Evolutionary conservation across 768 basidiomycete species (phyloP).

Genomic region (Podaxis sp.): DNA sequence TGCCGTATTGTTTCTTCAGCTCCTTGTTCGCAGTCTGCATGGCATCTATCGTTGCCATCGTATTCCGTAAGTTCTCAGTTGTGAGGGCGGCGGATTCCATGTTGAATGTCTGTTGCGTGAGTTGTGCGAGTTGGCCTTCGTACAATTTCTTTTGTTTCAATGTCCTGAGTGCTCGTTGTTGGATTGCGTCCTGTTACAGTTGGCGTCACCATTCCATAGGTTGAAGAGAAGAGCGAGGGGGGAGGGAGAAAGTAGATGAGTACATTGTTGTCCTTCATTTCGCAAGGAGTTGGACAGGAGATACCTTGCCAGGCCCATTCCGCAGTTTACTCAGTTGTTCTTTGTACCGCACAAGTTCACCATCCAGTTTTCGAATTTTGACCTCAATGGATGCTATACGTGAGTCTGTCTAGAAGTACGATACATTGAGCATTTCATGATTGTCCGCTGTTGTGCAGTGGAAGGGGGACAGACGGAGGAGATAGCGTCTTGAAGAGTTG

Average conservation of each 20-base stretch:
- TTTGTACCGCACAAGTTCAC: constrained; percentile 86
- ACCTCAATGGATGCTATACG: constrained; percentile 89
- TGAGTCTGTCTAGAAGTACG: constrained; percentile 67
- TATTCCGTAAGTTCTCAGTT: constrained; percentile 97
- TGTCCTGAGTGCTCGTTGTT: constrained; percentile 89
- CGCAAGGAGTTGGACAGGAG: not conserved
- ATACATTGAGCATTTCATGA: not conserved
- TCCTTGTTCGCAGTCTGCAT: constrained; percentile 97
- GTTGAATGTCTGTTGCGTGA: constrained; percentile 95
- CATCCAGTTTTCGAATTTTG: constrained; percentile 95
- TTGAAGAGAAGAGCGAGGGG: not conserved
- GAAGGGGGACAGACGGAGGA: constrained; percentile 51
- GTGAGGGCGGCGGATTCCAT: constrained; percentile 95
- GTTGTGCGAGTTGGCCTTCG: constrained; percentile 85
- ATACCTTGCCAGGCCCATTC: constrained; percentile 92
- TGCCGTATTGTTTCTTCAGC: constrained; percentile 94
- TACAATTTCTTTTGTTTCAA: constrained; percentile 97
- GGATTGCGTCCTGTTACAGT: constrained; percentile 71
- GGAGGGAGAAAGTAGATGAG: not conserved
- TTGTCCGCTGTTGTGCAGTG: not conserved
- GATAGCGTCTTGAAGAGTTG: constrained; percentile 91
- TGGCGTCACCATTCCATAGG: not conserved
- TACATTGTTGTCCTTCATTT: not conserved
- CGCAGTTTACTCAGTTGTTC: constrained; percentile 94
- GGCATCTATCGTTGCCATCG: constrained; percentile 97